Percentiles rank a stretch among this genome's conserved stretches.
Evolutionary conservation across 192 early-diverging fungal species (phyloP).

Genomic region (Backusella luteola): DNA sequence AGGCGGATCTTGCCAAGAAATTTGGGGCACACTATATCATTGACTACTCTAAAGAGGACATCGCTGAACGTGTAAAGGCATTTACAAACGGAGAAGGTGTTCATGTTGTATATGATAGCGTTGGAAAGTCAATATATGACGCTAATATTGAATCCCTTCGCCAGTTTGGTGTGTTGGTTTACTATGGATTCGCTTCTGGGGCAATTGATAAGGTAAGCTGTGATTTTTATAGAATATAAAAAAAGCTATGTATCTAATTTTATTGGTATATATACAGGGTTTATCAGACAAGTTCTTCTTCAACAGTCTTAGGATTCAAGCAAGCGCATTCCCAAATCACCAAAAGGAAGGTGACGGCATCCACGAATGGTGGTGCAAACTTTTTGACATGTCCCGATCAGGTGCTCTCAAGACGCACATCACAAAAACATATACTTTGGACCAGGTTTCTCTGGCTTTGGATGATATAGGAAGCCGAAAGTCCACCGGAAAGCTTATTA

Average conservation of each 20-base stretch:
- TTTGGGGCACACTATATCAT: conserved; percentile 77
- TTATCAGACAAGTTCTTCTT: no score
- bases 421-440: conserved; percentile 72
- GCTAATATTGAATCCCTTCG: conserved; percentile 61
- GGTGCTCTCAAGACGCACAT: conserved; percentile 64
- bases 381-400: conserved; percentile 58
- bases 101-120: conserved; percentile 83
- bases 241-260: no score
- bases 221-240: background rate
- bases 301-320: no score
- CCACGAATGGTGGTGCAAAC: conserved; percentile 48
- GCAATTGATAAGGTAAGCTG: conserved; percentile 59
- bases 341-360: conserved; percentile 66
- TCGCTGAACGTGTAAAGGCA: conserved; percentile 63
- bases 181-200: conserved; percentile 90
- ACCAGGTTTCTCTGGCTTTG: conserved; percentile 73
- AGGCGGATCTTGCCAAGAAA: conserved; percentile 58
- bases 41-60: conserved; percentile 63
- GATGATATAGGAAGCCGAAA: conserved; percentile 68
- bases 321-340: conserved; percentile 48
- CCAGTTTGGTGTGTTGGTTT: conserved; percentile 71
- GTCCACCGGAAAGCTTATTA: conserved; percentile 60
- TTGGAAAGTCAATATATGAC: conserved; percentile 84
- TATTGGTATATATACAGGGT: no score
- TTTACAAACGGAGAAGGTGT: conserved; percentile 75